Base-by-base conservation (phyloP, 1,284 basidiomycete genomes). In the Meira miltonrushii region DNA sequence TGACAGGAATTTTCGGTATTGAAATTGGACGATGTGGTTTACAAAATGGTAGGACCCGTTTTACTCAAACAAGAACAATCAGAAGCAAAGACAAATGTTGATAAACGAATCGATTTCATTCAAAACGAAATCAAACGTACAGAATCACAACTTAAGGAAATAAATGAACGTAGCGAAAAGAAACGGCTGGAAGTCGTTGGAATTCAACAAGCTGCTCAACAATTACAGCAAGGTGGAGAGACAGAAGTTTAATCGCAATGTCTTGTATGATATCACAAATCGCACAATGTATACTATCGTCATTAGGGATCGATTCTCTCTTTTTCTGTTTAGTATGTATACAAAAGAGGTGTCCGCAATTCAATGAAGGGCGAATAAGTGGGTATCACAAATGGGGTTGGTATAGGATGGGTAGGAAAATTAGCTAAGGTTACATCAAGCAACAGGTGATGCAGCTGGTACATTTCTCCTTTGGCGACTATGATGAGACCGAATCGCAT, bases 51-150 rank as follows among this genome's bases (percentile, higher is more conserved):
- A 48, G 95, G 94, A 0, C 90, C 92, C 1, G 88, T 92, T 1
- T 84, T 98, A 21, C 86, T 97, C 7, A 86, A 88, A 70, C 94
- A 97, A 79, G 93, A 96, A 66, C 86, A 87, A 69, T 79, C 79
- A 5, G 95, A 97, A 69, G 94, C 94, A 10, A 89, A 88, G 75
- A 82, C 81, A 59, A 96, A 94, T 74, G 90, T 98, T 37, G 86
- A 92, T 65, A 96, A 90, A 60, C 86, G 94, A 6, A 80, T 98
- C 41, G 90, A 92, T 62, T 96, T 92, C 79, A 97, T 98, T 75
- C 83, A 82, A 55, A 81, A 84, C 52, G 93, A 98, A 79, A 90
- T 95, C 21, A 65, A 64, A 39, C 57, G 70, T 11, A 68, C 66
- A 0, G 70, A 72, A 48, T 15, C 59, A 11, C 68, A 68, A 55